phyloP scores from a whole-genome alignment of 805 yeast species.

The Candida vartiovaarae region DNA sequence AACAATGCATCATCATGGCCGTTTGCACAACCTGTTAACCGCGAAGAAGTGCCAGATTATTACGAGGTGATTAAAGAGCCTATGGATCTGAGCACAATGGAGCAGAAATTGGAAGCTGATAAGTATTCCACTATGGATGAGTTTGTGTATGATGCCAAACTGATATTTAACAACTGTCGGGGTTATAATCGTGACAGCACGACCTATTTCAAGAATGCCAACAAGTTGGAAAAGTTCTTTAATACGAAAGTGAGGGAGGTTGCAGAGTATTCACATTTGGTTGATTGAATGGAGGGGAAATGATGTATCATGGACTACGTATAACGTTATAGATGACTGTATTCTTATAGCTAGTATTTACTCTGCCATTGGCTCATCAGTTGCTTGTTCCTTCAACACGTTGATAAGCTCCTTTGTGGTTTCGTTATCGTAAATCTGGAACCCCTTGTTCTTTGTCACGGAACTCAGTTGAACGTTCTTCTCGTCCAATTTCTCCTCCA shows the following conservation, averaged over 20 bases:
- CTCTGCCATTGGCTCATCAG: constrained; percentile 31
- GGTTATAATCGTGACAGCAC: constrained; percentile 91
- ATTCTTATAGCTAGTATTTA: background rate
- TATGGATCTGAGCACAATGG: constrained; percentile 96
- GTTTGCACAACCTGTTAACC: constrained; percentile 85
- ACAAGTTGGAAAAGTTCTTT: constrained; percentile 85
- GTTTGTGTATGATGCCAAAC: constrained; percentile 79
- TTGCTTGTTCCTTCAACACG: constrained; percentile 63
- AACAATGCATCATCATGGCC: constrained; percentile 99
- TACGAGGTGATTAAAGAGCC: constrained; percentile 96
- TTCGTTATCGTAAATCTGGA: constrained; percentile 74
- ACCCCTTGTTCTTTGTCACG: constrained; percentile 82
- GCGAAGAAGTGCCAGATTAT: constrained; percentile 92
- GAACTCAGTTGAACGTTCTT: constrained; percentile 93
- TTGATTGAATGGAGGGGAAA: constrained; percentile 18
- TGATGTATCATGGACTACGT: background rate
- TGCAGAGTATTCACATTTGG: constrained; percentile 83
- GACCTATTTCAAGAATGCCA: constrained; percentile 92
- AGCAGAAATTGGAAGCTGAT: constrained; percentile 84
- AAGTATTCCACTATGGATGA: constrained; percentile 87
- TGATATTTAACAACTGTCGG: constrained; percentile 87
- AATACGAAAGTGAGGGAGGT: constrained; percentile 75
- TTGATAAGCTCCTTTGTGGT: constrained; percentile 79
- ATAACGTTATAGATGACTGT: constrained; percentile 12
- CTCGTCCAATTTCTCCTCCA: constrained; percentile 97